Evolutionary conservation across 345 rosid genomes (phyloP).

Genomic region (Gossypium raimondii): DNA sequence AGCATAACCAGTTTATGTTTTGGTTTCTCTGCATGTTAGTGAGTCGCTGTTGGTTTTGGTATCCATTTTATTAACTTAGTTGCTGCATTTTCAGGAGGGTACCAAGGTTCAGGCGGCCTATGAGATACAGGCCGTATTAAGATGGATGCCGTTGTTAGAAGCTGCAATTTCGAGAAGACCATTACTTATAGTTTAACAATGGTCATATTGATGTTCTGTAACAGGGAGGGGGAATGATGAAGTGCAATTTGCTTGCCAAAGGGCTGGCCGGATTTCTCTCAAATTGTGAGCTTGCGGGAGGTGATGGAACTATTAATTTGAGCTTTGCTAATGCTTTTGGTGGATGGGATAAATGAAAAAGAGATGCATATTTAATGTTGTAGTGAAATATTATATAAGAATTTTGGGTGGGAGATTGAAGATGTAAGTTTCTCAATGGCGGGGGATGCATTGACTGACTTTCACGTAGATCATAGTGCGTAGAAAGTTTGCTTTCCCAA

Average conservation of each 20-base stretch:
- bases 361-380: conserved; percentile 20
- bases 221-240: neutral
- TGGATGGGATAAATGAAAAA: conserved; percentile 13
- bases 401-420: conserved; percentile 17
- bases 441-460: neutral
- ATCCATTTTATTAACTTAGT: neutral
- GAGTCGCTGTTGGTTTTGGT: neutral
- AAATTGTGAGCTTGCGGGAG: conserved; percentile 22
- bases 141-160: neutral
- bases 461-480: neutral
- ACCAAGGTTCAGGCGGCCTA: conserved; percentile 88
- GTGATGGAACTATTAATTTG: conserved; percentile 12
- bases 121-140: conserved; percentile 89
- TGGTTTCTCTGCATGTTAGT: conserved; percentile 2
- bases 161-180: conserved; percentile 14
- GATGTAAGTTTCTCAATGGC: conserved; percentile 5
- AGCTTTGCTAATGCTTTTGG: conserved; percentile 11
- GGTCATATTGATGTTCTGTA: conserved; percentile 11
- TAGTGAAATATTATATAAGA: conserved; percentile 18
- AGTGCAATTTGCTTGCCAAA: conserved; percentile 25
- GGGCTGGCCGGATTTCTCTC: conserved; percentile 22
- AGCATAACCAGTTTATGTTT: neutral
- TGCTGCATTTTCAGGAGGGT: conserved; percentile 61
- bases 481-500: neutral
- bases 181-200: conserved; percentile 6